A percentile compares a stretch with the other conserved stretches of the same genome.
These are phyloP conservation scores for Rosellinia necatrix DNA, from an alignment of 2,329 filamentous ascomycete genomes.

Conservation along the genomic window DNA sequence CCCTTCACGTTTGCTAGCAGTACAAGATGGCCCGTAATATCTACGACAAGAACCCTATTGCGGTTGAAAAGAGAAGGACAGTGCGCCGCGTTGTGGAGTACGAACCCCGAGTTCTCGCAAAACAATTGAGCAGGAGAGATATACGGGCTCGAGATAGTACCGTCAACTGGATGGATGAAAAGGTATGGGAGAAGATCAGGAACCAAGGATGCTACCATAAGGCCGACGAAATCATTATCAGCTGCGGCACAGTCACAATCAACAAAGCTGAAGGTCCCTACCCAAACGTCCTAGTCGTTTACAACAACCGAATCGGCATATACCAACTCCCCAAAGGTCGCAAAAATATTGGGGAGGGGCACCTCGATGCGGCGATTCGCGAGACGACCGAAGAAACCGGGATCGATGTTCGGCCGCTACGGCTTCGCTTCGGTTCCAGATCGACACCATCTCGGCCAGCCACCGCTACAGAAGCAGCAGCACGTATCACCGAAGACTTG, in stretches of 20 bases:
- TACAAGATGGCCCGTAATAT: slow-evolving; percentile 31
- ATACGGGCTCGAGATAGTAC: slow-evolving; percentile 30
- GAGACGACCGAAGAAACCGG: slow-evolving; percentile 56
- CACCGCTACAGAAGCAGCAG: slow-evolving; percentile 16
- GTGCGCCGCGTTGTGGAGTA: slow-evolving; percentile 17
- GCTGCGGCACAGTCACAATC: slow-evolving; percentile 53
- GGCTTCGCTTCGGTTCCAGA: slow-evolving; percentile 49
- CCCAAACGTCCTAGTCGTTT: slow-evolving; percentile 48
- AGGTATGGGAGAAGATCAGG: slow-evolving; percentile 38
- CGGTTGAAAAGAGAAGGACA: slow-evolving; percentile 24
- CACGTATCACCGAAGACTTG: slow-evolving; percentile 33
- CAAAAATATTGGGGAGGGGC: slow-evolving; percentile 52
- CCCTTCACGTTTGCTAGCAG: neutral
- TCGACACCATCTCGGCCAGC: slow-evolving; percentile 43
- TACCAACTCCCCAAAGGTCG: slow-evolving; percentile 55
- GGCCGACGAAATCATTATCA: slow-evolving; percentile 50
- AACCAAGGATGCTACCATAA: slow-evolving; percentile 43
- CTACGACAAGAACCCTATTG: slow-evolving; percentile 24
- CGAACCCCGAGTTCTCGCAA: slow-evolving; percentile 21
- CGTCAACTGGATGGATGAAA: slow-evolving; percentile 38
- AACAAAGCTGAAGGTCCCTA: slow-evolving; percentile 37
- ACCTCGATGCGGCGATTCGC: slow-evolving; percentile 49
- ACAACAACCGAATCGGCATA: slow-evolving; percentile 48
- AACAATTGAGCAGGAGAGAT: slow-evolving; percentile 30
- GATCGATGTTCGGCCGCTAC: slow-evolving; percentile 45